Conservation (phyloP, 1,284 basidiomycete species). For the Apiotrichum gamsii region DNA sequence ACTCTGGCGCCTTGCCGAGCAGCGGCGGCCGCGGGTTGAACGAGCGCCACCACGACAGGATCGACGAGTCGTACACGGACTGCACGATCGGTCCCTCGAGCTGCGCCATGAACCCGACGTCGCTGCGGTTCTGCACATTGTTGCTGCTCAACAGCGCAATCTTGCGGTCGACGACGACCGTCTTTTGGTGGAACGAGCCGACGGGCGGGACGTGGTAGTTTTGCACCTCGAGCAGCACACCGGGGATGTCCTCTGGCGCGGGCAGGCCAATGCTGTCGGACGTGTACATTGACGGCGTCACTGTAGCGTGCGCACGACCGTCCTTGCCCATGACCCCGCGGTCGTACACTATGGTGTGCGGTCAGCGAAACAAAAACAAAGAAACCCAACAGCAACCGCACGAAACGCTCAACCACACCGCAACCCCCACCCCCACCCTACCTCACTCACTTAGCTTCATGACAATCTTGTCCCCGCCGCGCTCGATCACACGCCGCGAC, state of each 20-base stretch:
- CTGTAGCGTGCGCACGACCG: conserved; percentile 11
- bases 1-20: conserved; percentile 24
- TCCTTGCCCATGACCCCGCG: conserved; percentile 20
- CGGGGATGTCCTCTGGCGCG: conserved; percentile 13
- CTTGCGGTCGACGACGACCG: conserved; percentile 62
- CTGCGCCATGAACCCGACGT: conserved; percentile 61
- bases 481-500: conserved; percentile 21
- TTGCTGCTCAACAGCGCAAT: conserved; percentile 55
- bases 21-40: conserved; percentile 57
- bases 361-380: too few relatives aligned
- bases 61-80: conserved; percentile 62
- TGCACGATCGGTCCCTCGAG: conserved; percentile 63
- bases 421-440: too few relatives aligned
- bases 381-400: too few relatives aligned
- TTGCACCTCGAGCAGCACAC: conserved; percentile 20
- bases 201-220: conserved; percentile 38
- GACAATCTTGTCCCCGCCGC: conserved; percentile 25
- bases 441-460: conserved; percentile 29
- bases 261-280: conserved; percentile 9
- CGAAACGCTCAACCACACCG: too few relatives aligned
- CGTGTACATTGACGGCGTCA: conserved; percentile 1
- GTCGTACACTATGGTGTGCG: conserved; percentile 29
- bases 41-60: conserved; percentile 57
- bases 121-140: conserved; percentile 57
- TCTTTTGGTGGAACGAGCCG: conserved; percentile 62